Base-by-base conservation (phyloP, 805 yeast species). In the Brettanomyces nanus region DNA sequence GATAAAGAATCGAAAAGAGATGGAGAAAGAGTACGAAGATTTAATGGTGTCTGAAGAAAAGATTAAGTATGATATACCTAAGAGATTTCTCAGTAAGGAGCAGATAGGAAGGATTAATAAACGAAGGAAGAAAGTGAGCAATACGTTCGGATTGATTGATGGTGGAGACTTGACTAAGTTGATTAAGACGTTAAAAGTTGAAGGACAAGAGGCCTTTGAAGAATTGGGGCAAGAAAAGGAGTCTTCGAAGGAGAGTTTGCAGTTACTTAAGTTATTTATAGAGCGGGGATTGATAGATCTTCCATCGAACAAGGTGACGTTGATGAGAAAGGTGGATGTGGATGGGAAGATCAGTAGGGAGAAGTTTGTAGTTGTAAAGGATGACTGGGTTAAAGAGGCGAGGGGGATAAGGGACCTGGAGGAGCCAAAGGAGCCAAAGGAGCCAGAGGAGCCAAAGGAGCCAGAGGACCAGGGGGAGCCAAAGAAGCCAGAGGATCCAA, bases 231-330 rank as follows among this genome's bases (percentile, higher is more conserved):
- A 39, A 22, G 35, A 37, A 33, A 45, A 20, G 28, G 43, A 41
- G 11, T 28, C 53, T 10, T 49, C 38, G 27, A 32, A 35, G 3
- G 30, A 41, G 14, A 45, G 51, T 31, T 40, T 50, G 36, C 18
- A 17, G 4, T 33, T 37, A 4, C 37, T 53, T 9, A 38, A 45
- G 28, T 35, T 35, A 5, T 22, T 53, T 14, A 38, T 54, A n/a
- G 50, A 48, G 21, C 32, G 41, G 2, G 49, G 49, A 6, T 30
- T 40, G 11, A 28, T 56, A 6, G 34, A 37, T 13, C 33, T 54
- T 34, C 61, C 61, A 11, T 44, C 50, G 6, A 45, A 46, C 33
- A 47, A 46, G 21, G 50, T 55, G 31, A 44, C 50, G 34, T 27
- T 43, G 22, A 33, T 20, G 6, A 44, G 43, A 17, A 20, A 36